These are phyloP conservation scores for Penicillium sp. DNA, from an alignment of 2,329 filamentous ascomycete species.

Conservation along the genomic window DNA sequence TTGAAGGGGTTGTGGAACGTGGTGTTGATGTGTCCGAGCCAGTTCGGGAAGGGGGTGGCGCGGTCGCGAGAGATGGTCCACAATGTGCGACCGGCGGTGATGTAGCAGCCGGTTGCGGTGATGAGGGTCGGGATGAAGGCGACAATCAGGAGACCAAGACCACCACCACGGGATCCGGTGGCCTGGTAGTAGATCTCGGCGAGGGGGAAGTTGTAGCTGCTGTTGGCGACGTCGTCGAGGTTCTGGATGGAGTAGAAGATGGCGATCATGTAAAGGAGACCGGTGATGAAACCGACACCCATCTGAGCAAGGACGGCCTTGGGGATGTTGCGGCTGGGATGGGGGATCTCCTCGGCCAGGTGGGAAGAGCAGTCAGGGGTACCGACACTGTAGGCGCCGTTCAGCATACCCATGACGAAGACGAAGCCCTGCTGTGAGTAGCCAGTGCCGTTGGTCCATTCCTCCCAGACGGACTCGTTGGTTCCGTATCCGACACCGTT, in stretches of 20 bases:
- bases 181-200: slow-evolving; percentile 52
- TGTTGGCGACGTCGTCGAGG: slow-evolving; percentile 18
- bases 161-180: slow-evolving; percentile 50
- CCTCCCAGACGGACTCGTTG: slow-evolving; percentile 56
- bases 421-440: slow-evolving; percentile 58
- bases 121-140: slow-evolving; percentile 57
- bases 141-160: slow-evolving; percentile 60
- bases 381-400: slow-evolving; percentile 68
- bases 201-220: slow-evolving; percentile 45
- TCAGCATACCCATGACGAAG: slow-evolving; percentile 65
- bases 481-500: slow-evolving; percentile 46
- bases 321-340: slow-evolving; percentile 48
- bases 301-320: slow-evolving; percentile 54
- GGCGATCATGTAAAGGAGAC: slow-evolving; percentile 51
- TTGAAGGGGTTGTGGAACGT: slow-evolving; percentile 60
- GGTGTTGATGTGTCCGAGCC: slow-evolving; percentile 57
- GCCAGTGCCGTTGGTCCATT: slow-evolving; percentile 52
- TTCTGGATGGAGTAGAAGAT: slow-evolving; percentile 54
- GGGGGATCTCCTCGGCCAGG: slow-evolving; percentile 64
- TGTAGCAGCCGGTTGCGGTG: slow-evolving; percentile 56
- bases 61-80: slow-evolving; percentile 61
- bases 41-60: slow-evolving; percentile 57
- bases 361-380: slow-evolving; percentile 66
- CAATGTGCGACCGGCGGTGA: slow-evolving; percentile 62
- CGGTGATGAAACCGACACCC: slow-evolving; percentile 48